Evolutionary conservation across 1,284 basidiomycete genomes (phyloP).

Genomic region (Amylostereum areolatum): DNA sequence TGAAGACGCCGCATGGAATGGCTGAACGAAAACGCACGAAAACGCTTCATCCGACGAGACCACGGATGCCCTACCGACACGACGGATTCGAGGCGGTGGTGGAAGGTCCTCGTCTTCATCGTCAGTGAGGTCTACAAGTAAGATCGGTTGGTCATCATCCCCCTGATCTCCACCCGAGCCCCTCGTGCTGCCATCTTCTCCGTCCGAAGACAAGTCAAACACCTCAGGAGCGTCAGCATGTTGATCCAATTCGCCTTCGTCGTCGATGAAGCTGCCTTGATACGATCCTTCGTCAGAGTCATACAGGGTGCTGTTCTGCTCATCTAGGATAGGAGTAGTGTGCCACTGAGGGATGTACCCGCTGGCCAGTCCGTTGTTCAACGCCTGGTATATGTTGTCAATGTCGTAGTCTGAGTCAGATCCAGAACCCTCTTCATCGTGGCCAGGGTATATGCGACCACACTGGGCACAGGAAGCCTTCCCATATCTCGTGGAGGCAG

Average conservation of each 20-base stretch:
- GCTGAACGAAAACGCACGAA: too few relatives aligned
- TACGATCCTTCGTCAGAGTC: slow-evolving; percentile 23
- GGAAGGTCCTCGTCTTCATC: too few relatives aligned
- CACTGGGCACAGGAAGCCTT: slow-evolving; percentile 56
- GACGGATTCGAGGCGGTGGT: too few relatives aligned
- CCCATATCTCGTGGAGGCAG: slow-evolving; percentile 72
- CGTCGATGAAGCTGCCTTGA: slow-evolving; percentile 30
- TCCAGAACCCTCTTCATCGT: slow-evolving; percentile 17
- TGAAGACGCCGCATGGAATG: too few relatives aligned
- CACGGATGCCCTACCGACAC: slow-evolving; percentile 4
- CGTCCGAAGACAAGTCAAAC: too few relatives aligned
- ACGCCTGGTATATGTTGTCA: background rate
- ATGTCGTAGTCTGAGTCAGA: slow-evolving; percentile 14
- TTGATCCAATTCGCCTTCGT: slow-evolving; percentile 27
- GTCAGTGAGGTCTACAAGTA: too few relatives aligned
- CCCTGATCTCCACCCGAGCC: too few relatives aligned
- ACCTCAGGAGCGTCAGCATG: too few relatives aligned
- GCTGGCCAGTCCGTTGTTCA: background rate
- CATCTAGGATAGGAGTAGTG: too few relatives aligned
- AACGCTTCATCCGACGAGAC: slow-evolving; percentile 8
- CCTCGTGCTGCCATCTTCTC: too few relatives aligned
- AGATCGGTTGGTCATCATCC: too few relatives aligned
- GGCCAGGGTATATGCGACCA: slow-evolving; percentile 50
- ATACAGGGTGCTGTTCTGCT: too few relatives aligned
- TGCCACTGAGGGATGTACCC: background rate